Conservation (phyloP, 176 grass and related monocot genomes). For the Melocanna baccifera region DNA sequence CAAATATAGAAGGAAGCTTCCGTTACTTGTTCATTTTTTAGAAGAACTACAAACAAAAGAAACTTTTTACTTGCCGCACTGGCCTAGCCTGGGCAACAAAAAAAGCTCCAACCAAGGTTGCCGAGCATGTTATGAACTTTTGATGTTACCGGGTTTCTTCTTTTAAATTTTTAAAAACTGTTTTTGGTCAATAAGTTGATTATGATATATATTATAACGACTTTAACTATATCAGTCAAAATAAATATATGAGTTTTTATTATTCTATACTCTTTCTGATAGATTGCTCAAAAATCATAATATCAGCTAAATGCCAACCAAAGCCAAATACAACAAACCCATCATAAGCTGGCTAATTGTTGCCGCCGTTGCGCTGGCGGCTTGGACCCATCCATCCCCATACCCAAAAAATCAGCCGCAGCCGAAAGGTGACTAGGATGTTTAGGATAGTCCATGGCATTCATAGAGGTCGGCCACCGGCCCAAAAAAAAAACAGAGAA, state of each 20-base stretch:
- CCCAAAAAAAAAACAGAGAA: neutral
- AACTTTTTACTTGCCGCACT: neutral
- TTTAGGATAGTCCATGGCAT: conserved; percentile 8
- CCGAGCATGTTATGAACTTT: neutral
- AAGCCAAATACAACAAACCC: no score
- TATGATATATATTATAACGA: no score
- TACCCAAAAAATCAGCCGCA: neutral
- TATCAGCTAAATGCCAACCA: no score
- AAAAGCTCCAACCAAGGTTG: neutral
- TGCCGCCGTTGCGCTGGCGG: neutral
- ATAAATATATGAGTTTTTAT: no score
- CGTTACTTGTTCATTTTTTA: neutral
- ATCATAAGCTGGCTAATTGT: neutral
- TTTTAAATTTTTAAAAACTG: no score
- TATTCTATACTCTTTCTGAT: no score
- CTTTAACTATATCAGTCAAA: no score
- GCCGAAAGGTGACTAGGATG: conserved; percentile 34
- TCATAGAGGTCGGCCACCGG: conserved; percentile 20
- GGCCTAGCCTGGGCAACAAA: no score
- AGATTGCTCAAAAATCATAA: no score
- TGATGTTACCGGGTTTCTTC: no score
- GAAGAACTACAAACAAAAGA: neutral
- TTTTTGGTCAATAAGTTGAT: no score
- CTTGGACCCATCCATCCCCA: conserved; percentile 1
- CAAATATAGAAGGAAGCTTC: neutral